Percentiles rank a stretch among this genome's conserved stretches.
These are phyloP conservation scores for Candida verbasci DNA, from an alignment of 805 yeast species.

Conservation along the genomic window DNA sequence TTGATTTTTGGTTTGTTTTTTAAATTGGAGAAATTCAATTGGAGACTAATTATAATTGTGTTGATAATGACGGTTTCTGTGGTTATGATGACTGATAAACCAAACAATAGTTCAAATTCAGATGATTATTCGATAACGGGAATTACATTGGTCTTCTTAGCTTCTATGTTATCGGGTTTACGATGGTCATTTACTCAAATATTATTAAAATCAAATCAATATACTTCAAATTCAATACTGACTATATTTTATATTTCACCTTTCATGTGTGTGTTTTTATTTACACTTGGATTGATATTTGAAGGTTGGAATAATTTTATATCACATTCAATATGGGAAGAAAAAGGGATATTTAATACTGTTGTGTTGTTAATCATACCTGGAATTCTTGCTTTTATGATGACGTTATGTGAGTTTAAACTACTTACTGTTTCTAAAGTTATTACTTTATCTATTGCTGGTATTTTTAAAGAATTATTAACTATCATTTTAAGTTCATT, in stretches of 20 bases:
- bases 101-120: slow-evolving; percentile 17
- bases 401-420: slow-evolving; percentile 86
- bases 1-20: slow-evolving; percentile 81
- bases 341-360: slow-evolving; percentile 55
- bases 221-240: slow-evolving; percentile 70
- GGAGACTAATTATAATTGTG: slow-evolving; percentile 67
- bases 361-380: slow-evolving; percentile 65
- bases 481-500: slow-evolving; percentile 70
- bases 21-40: slow-evolving; percentile 67
- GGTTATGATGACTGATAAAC: slow-evolving; percentile 70
- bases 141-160: slow-evolving; percentile 65
- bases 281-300: slow-evolving; percentile 56
- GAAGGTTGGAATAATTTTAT: slow-evolving; percentile 64
- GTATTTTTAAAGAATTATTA: slow-evolving; percentile 86
- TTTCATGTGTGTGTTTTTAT: slow-evolving; percentile 63
- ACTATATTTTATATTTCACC: slow-evolving; percentile 86
- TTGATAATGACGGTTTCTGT: slow-evolving; percentile 80
- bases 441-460: slow-evolving; percentile 82
- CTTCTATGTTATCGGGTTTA: slow-evolving; percentile 81
- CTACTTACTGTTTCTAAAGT: slow-evolving; percentile 79
- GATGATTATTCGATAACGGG: slow-evolving; percentile 44
- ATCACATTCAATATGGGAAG: slow-evolving; percentile 57
- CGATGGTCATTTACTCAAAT: slow-evolving; percentile 95
- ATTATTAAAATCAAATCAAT: slow-evolving; percentile 52
- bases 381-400: slow-evolving; percentile 80